Conservation (phyloP, 495 filamentous ascomycete genomes). For the Lasiosphaeria hispida region DNA sequence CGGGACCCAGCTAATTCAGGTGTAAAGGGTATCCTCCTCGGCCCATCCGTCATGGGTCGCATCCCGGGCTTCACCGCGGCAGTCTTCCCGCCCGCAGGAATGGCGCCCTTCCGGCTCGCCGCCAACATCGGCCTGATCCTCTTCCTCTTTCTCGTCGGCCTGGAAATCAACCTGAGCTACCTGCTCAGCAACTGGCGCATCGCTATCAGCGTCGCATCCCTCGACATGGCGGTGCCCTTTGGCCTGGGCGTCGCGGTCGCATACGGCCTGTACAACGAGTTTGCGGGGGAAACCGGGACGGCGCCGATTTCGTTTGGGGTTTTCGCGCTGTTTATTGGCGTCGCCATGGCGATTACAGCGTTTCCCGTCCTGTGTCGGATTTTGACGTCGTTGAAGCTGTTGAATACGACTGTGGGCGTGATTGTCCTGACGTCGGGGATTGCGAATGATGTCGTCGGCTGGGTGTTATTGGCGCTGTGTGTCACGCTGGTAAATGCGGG, state of each 20-base stretch:
- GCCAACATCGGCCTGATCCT: conserved; percentile 85
- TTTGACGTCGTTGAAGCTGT: conserved; percentile 82
- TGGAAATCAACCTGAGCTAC: conserved; percentile 85
- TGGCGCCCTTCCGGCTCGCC: conserved; percentile 68
- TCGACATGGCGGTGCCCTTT: conserved; percentile 78
- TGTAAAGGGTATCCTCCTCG: conserved; percentile 68
- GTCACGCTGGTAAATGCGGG: conserved; percentile 88
- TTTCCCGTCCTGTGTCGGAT: conserved; percentile 94
- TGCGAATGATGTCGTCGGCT: conserved; percentile 85
- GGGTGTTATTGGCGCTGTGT: conserved; percentile 88
- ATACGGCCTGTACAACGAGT: conserved; percentile 78
- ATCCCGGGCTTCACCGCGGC: conserved; percentile 71
- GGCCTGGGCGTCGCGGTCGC: conserved; percentile 68
- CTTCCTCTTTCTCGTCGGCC: conserved; percentile 85
- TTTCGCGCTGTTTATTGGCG: conserved; percentile 86
- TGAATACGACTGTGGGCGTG: conserved; percentile 77
- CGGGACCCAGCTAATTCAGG: background rate
- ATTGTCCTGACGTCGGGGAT: conserved; percentile 89
- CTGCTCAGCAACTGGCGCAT: conserved; percentile 80
- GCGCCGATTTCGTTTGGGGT: conserved; percentile 71
- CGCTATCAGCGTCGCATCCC: conserved; percentile 71
- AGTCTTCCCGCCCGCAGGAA: conserved; percentile 72
- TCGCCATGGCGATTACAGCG: conserved; percentile 93
- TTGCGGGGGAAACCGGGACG: conserved; percentile 62
- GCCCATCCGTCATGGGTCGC: conserved; percentile 76